These are phyloP conservation scores for Heliamphora pulchella DNA, from an alignment of 179 eudicot species.

Conservation along the genomic window DNA sequence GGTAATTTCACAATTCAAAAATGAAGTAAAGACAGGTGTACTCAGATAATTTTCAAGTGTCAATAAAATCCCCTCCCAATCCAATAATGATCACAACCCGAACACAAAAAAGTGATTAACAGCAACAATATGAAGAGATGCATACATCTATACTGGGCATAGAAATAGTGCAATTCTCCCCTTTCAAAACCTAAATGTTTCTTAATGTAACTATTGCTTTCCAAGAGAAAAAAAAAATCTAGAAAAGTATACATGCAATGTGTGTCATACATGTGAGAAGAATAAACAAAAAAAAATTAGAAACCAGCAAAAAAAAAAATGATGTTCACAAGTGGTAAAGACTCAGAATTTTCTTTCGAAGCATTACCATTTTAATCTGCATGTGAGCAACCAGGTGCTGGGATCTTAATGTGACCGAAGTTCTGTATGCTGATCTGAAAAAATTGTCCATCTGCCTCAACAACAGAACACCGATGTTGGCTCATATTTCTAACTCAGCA, in stretches of 20 bases:
- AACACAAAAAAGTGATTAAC: too few relatives aligned
- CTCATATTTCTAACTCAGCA: background rate
- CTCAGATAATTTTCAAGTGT: too few relatives aligned
- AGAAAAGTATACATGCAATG: background rate
- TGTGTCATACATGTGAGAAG: background rate
- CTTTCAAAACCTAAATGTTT: background rate
- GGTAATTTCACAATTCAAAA: too few relatives aligned
- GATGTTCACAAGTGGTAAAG: background rate
- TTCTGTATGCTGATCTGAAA: background rate
- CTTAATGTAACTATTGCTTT: background rate
- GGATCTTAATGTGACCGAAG: background rate
- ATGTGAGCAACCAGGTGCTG: background rate
- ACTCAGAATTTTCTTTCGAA: too few relatives aligned
- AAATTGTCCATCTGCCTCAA: conserved; percentile 3
- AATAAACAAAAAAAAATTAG: background rate
- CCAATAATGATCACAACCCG: too few relatives aligned
- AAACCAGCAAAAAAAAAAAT: background rate
- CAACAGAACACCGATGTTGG: background rate
- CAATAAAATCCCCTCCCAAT: too few relatives aligned
- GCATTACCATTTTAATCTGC: background rate
- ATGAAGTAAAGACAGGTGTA: too few relatives aligned
- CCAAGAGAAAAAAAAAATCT: background rate
- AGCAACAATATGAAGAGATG: too few relatives aligned
- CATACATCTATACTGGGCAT: background rate
- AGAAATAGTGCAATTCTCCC: background rate